phyloP scores from a whole-genome alignment of 257 asterid species.

The Phtheirospermum japonicum region DNA sequence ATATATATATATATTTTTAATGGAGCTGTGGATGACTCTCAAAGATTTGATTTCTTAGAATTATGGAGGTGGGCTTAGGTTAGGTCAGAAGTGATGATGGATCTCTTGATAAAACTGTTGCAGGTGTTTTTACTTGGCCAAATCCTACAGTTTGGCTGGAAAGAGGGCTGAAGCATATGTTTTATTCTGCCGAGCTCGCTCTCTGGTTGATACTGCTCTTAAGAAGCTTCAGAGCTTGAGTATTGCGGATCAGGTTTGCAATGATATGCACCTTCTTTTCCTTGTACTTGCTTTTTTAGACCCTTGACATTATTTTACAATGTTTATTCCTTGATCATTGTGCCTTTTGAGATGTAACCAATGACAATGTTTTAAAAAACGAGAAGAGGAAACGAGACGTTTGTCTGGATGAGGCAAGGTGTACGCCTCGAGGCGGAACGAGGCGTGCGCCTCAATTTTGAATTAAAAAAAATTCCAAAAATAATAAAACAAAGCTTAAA shows the following conservation, averaged over 20 bases:
- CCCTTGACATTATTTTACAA: not conserved
- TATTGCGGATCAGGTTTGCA: slow-evolving; percentile 60
- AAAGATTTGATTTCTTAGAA: slow-evolving; percentile 9
- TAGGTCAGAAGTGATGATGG: slow-evolving; percentile 20
- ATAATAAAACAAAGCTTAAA: too few species aligned
- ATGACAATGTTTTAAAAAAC: too few species aligned
- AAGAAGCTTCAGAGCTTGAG: slow-evolving; percentile 49
- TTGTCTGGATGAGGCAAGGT: too few species aligned
- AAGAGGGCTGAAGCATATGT: slow-evolving; percentile 94
- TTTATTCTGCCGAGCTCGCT: slow-evolving; percentile 63
- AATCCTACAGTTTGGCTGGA: slow-evolving; percentile 90
- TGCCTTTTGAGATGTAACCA: not conserved
- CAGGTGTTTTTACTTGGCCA: slow-evolving; percentile 97
- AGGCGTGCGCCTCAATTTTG: too few species aligned
- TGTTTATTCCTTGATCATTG: not conserved
- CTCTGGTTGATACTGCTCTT: slow-evolving; percentile 62
- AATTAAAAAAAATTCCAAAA: too few species aligned
- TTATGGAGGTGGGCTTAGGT: slow-evolving; percentile 16
- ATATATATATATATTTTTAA: not conserved
- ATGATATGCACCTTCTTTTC: slow-evolving; percentile 13
- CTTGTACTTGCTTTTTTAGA: slow-evolving; percentile 13
- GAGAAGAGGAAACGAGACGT: too few species aligned
- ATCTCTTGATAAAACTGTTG: slow-evolving; percentile 27
- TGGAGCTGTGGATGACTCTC: slow-evolving; percentile 1
- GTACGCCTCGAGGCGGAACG: too few species aligned